Evolutionary conservation across 2,329 filamentous ascomycete genomes (phyloP), one percentile per base, ranked within the genome.

Genomic region (Eutypella sp.): DNA sequence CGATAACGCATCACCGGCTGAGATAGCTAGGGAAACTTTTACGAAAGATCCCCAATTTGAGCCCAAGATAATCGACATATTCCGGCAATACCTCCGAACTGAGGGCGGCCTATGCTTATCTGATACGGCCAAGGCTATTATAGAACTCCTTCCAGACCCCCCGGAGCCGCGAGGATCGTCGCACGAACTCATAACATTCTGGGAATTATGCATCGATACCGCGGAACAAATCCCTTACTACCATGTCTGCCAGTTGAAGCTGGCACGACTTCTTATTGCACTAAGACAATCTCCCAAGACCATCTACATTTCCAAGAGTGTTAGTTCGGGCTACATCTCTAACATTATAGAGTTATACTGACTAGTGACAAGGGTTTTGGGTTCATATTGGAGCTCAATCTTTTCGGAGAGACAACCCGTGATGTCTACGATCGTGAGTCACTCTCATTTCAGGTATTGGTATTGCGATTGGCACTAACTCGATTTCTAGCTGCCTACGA

Each of bases 221-320:
- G 42, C 42, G 5, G 42, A 39, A 44, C 42, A 44, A 15, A 39
- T 44, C 33, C 42, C 42, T 25, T 29, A 39, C n/a, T 27, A 44
- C 42, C 42, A 44, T 23, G 19, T 18, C 8, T 44, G 20, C 27
- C 42, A 44, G 19, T 10, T 40, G 33, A 44, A 39, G 34, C 20
- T 44, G 34, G 42, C 42, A n/a, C 34, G 42, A 20, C 42, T 44
- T 34, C 20, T 44, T 24, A 11, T 27, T 3, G 18, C 31, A 5
- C 42, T 44, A 27, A 33, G 34, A 19, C 34, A 29, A 16, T 44
- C 42, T 24, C 31, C 31, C 5, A 44, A 44, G 42, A 44, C 42
- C 29, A 16, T 34, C n/a, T 27, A 1, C 2, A 27, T 34, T 13
- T 16, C 20, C 5, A 36, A 10, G 5, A 29, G 31, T 33, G 42